Evolutionary conservation across 1,139 yeast species (phyloP).

Genomic region (Geotrichum siamense): DNA sequence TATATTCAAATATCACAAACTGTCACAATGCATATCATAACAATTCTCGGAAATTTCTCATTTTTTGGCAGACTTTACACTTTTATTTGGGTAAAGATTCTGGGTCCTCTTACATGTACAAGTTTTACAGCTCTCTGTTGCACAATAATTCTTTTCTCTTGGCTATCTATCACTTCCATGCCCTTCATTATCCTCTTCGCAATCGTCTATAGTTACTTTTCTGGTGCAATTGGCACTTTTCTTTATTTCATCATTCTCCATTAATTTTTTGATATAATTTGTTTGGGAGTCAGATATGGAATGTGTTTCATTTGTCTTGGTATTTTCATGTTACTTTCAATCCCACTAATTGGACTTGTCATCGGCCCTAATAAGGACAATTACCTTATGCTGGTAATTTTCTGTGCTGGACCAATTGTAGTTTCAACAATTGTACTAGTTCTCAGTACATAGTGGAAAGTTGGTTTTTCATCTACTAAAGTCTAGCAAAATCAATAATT

Average conservation of each 20-base stretch:
- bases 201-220: constrained; percentile 42
- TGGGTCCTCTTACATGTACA: constrained; percentile 16
- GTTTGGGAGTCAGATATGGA: constrained; percentile 46
- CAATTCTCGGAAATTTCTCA: constrained; percentile 11
- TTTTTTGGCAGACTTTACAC: constrained; percentile 15
- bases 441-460: not conserved
- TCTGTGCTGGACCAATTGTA: constrained; percentile 10
- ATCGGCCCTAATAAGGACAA: constrained; percentile 10
- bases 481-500: not conserved
- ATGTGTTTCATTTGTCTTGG: constrained; percentile 42
- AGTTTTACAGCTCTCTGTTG: constrained; percentile 5
- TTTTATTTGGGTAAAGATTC: constrained; percentile 4
- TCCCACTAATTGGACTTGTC: constrained; percentile 15
- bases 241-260: constrained; percentile 43
- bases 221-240: constrained; percentile 41
- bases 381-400: constrained; percentile 3
- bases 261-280: constrained; percentile 42
- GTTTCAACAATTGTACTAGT: constrained; percentile 1
- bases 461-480: not conserved
- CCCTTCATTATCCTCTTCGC: constrained; percentile 11
- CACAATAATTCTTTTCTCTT: constrained; percentile 7
- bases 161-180: constrained; percentile 1
- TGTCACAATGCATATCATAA: constrained; percentile 11
- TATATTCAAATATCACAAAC: not conserved
- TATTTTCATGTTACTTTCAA: constrained; percentile 8